phyloP scores from a whole-genome alignment of 805 yeast species.

The Metschnikowia reukaufii region DNA sequence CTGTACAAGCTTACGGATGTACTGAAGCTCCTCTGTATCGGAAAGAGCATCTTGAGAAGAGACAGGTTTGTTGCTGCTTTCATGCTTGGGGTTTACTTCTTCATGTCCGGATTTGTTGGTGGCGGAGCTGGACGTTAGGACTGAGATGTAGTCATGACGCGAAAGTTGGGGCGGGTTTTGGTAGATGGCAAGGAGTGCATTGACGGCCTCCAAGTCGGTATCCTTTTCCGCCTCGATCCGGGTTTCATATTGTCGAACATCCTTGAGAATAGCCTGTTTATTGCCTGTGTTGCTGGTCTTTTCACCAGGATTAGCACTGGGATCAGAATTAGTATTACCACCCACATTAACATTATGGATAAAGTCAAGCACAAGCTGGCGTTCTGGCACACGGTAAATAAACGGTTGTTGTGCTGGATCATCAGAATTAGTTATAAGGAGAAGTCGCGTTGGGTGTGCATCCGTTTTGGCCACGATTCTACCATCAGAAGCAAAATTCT shows the following conservation, averaged over 20 bases:
- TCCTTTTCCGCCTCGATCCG: constrained; percentile 1
- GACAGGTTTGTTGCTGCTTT: no score
- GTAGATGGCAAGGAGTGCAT: constrained; percentile 5
- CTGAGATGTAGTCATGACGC: no score
- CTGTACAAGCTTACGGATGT: constrained; percentile 61
- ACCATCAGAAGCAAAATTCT: constrained; percentile 28
- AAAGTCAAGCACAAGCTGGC: constrained; percentile 68
- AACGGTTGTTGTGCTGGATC: constrained; percentile 37
- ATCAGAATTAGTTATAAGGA: constrained; percentile 19
- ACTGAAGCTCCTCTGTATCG: constrained; percentile 52
- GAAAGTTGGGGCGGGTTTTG: no score
- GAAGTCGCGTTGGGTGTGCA: constrained; percentile 11
- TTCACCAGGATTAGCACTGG: no score
- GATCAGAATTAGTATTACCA: no score
- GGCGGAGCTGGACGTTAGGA: no score
- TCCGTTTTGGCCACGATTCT: constrained; percentile 36
- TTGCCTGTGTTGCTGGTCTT: constrained; percentile 24
- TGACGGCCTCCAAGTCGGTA: constrained; percentile 13
- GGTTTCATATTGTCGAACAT: constrained; percentile 27
- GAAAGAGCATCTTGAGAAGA: neutral
- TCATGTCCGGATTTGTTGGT: no score
- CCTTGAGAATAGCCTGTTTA: constrained; percentile 22
- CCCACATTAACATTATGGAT: no score
- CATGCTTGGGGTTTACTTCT: no score
- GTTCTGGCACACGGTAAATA: constrained; percentile 66